These are phyloP conservation scores for Chalciporus pseudorubinellus DNA, from an alignment of 768 basidiomycete genomes.

Conservation along the genomic window DNA sequence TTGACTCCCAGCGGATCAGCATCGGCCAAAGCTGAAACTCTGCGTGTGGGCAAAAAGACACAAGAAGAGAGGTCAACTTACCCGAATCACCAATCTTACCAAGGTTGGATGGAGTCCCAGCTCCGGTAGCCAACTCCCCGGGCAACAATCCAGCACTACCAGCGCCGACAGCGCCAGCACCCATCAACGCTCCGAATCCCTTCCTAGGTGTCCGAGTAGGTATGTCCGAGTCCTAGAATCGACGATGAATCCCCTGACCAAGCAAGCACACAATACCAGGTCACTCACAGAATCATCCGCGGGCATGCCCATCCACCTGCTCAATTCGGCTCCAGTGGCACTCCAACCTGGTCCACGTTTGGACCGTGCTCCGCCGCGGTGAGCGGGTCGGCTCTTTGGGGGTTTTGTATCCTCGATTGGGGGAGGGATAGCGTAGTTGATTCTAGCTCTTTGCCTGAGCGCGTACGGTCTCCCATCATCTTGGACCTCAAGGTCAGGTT, in stretches of 20 bases:
- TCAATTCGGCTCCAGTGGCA: constrained; percentile 72
- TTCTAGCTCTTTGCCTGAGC: constrained; percentile 56
- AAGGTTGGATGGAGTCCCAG: constrained; percentile 80
- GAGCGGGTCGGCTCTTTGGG: constrained; percentile 37
- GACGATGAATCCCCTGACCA: not conserved
- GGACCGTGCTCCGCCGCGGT: constrained; percentile 38
- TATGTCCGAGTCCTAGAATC: constrained; percentile 65
- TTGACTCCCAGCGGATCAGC: constrained; percentile 95
- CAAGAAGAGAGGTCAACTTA: constrained; percentile 31
- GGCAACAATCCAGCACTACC: constrained; percentile 58
- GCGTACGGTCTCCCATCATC: constrained; percentile 47
- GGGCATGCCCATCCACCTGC: constrained; percentile 71
- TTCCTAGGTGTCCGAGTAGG: constrained; percentile 69
- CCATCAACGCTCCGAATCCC: constrained; percentile 52
- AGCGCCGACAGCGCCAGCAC: constrained; percentile 43
- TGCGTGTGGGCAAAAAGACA: constrained; percentile 12
- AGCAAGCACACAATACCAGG: not conserved
- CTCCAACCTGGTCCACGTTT: constrained; percentile 70
- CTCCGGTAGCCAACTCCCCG: constrained; percentile 56
- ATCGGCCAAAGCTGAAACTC: constrained; percentile 73
- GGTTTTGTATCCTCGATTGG: constrained; percentile 67
- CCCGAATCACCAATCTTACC: constrained; percentile 82
- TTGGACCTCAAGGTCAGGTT: constrained; percentile 40
- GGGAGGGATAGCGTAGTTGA: constrained; percentile 82
- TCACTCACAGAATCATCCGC: constrained; percentile 66